Base-by-base conservation (phyloP, 2,329 filamentous ascomycete genomes). In the Tolypocladium tropicale region DNA sequence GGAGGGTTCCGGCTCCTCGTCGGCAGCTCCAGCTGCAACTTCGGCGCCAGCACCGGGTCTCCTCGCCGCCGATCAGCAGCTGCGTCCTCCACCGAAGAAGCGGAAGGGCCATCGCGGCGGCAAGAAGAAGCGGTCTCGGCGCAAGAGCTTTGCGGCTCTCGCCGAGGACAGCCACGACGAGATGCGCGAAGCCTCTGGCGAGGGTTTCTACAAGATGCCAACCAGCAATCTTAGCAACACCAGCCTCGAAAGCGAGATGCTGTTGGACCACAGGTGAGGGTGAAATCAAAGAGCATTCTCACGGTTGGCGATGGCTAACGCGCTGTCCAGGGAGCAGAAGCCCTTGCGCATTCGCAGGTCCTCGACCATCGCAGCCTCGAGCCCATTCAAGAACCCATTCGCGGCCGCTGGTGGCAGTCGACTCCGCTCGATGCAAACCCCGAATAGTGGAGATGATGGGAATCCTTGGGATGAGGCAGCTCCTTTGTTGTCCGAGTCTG, bases 211-310 rank as follows among this genome's bases (percentile, higher is more conserved):
- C 66, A 69, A 74, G 61, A 67, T 78, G 57, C 71, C 74, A 53
- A 67, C 76, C 9, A 72, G 75, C 49, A 90, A 88, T 67, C 67
- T 85, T 60, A 97, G 93, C 73, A 85, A 81, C 64, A 91, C 89
- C 1, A 97, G 93, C 70, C 76, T 97, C 60, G 93, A 96, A 62
- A 96, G 91, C 69, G 87, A 95, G 67, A 86, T 83, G 9, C 75
- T 97, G 62, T 76, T 97, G 21, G 93, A 97, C 71, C 93, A 97
- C 71, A 83, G 90, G 84, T 88, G 73, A 59, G 74, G 60, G 16
- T 30, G 36, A 14, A 10, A 12, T 21, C 30, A 28, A 21, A n/a
- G 1, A 21, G n/a, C n/a, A n/a, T n/a, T 9, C 18, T n/a, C 18
- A n/a, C 3, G 5, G 46, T 3, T 6, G 10, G 3, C 10, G 12